These are phyloP conservation scores for Austroboletus eburneus DNA, from an alignment of 768 basidiomycete genomes.

Conservation along the genomic window DNA sequence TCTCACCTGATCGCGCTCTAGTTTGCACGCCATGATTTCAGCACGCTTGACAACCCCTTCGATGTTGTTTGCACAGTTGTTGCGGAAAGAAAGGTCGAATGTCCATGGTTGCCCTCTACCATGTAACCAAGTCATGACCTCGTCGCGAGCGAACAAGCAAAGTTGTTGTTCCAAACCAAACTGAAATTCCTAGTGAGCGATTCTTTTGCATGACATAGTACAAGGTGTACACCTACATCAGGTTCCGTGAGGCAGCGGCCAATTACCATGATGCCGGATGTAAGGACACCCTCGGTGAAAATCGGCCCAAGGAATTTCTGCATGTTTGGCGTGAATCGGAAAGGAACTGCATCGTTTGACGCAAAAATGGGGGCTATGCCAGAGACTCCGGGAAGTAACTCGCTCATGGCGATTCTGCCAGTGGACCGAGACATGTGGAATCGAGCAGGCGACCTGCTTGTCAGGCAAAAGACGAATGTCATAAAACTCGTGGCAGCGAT, in stretches of 20 bases:
- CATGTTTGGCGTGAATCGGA: constrained; percentile 96
- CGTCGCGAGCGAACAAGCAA: constrained; percentile 88
- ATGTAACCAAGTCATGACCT: constrained; percentile 75
- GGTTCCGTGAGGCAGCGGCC: constrained; percentile 87
- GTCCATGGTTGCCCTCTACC: constrained; percentile 53
- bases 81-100: constrained; percentile 57
- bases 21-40: constrained; percentile 80
- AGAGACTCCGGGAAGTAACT: constrained; percentile 70
- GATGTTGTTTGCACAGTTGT: constrained; percentile 52
- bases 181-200: constrained; percentile 34
- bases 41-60: constrained; percentile 77
- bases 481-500: constrained; percentile 87
- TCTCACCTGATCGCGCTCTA: constrained; percentile 76
- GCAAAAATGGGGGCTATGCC: constrained; percentile 58
- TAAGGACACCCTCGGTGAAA: constrained; percentile 85
- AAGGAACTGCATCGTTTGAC: constrained; percentile 86
- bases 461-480: constrained; percentile 82
- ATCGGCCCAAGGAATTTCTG: constrained; percentile 88
- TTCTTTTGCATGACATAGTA: not conserved
- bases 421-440: constrained; percentile 89
- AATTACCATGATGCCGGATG: constrained; percentile 86
- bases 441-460: constrained; percentile 76
- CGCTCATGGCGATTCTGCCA: constrained; percentile 89
- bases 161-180: constrained; percentile 92
- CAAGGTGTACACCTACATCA: constrained; percentile 51